These are phyloP conservation scores for Chlorella sp. DNA, from an alignment of 139 green algal species.

Conservation along the genomic window DNA sequence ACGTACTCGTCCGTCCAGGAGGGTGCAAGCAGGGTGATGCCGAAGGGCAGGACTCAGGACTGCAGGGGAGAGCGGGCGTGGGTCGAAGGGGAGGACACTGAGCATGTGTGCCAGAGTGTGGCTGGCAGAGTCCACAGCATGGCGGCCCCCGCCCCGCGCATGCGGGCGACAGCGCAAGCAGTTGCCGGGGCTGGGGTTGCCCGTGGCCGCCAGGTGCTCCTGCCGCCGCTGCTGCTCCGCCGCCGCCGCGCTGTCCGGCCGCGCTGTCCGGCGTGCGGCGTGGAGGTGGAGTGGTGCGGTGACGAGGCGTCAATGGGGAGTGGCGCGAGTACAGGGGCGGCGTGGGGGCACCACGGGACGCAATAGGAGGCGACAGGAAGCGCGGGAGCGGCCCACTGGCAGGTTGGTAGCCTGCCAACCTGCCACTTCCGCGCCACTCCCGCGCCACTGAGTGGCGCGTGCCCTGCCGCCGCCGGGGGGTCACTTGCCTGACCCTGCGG, in stretches of 20 bases:
- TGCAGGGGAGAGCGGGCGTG: neutral
- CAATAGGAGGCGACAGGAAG: neutral
- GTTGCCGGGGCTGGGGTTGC: conserved; percentile 18
- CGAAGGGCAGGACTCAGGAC: conserved; percentile 66
- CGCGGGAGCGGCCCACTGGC: neutral
- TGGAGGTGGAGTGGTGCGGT: too few relatives aligned
- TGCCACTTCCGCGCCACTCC: neutral
- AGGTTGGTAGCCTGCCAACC: too few relatives aligned
- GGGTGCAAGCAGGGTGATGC: conserved; percentile 68
- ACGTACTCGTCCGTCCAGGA: conserved; percentile 75
- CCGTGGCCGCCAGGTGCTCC: conserved; percentile 34
- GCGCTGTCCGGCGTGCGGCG: too few relatives aligned
- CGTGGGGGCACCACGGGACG: too few relatives aligned
- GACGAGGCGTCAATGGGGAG: too few relatives aligned
- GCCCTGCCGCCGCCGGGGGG: too few relatives aligned
- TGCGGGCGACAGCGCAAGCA: neutral
- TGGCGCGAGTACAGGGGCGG: too few relatives aligned
- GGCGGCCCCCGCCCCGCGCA: too few relatives aligned
- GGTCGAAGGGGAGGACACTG: neutral
- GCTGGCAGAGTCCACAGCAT: neutral
- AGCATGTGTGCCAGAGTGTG: too few relatives aligned
- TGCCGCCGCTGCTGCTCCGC: conserved; percentile 1
- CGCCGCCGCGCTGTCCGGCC: too few relatives aligned
- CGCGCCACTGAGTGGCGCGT: too few relatives aligned
- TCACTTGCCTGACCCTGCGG: conserved; percentile 63